Conservation (phyloP, 805 yeast species). For the Lipomyces spencermartinsiae region DNA sequence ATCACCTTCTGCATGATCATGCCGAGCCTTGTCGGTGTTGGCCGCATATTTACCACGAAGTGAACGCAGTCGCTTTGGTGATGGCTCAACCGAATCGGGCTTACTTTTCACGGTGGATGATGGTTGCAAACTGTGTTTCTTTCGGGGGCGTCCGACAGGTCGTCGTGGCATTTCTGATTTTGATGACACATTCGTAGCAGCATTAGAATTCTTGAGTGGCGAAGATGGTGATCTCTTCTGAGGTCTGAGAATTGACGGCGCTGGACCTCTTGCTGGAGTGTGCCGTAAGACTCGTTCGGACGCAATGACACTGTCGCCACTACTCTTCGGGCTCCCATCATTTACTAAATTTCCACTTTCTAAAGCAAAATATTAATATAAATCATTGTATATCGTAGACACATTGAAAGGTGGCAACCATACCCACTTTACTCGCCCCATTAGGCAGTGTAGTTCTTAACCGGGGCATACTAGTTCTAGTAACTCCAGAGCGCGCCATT, state of each 20-base stretch:
- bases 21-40: no score
- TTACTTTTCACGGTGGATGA: not conserved
- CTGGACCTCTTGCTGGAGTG: not conserved
- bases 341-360: not conserved
- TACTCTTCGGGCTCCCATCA: not conserved
- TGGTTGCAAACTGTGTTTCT: not conserved
- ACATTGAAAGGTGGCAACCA: not conserved
- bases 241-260: not conserved
- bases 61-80: conserved; percentile 1
- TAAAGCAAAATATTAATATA: not conserved
- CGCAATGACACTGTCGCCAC: not conserved
- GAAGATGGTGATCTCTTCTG: not conserved
- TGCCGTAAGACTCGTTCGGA: not conserved
- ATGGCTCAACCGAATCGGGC: not conserved
- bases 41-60: not conserved
- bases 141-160: not conserved
- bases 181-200: not conserved
- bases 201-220: not conserved
- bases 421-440: not conserved
- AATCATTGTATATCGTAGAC: not conserved
- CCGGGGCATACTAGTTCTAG: conserved; percentile 18
- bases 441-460: not conserved
- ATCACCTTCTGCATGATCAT: not conserved
- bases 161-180: not conserved
- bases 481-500: conserved; percentile 31